Conservation (phyloP, 2,329 filamentous ascomycete species). For the Claviceps purpurea region DNA sequence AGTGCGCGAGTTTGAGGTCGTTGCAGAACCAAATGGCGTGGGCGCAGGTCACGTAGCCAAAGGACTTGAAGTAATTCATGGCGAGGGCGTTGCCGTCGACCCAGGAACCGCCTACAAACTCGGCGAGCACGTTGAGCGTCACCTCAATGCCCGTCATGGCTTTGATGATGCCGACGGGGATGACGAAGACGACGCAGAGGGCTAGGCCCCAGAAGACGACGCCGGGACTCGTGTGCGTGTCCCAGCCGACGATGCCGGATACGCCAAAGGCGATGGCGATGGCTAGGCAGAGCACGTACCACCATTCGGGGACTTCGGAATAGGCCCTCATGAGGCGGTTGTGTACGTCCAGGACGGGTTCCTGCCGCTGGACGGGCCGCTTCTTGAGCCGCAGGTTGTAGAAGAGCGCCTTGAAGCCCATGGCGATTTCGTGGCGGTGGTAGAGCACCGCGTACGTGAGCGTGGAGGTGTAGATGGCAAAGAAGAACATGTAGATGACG, state of each 20-base stretch:
- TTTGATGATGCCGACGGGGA: slow-evolving; percentile 39
- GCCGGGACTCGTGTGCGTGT: slow-evolving; percentile 36
- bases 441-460: slow-evolving; percentile 38
- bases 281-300: slow-evolving; percentile 32
- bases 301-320: slow-evolving; percentile 39
- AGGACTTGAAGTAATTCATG: slow-evolving; percentile 43
- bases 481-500: slow-evolving; percentile 42
- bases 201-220: slow-evolving; percentile 38
- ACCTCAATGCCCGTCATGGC: slow-evolving; percentile 40
- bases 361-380: slow-evolving; percentile 13
- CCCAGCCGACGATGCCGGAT: slow-evolving; percentile 32
- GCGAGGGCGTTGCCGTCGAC: slow-evolving; percentile 36
- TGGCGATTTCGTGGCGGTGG: slow-evolving; percentile 36
- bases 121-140: slow-evolving; percentile 38
- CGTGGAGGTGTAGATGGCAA: slow-evolving; percentile 38
- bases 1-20: slow-evolving; percentile 36
- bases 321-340: slow-evolving; percentile 35
- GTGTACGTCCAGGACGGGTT: slow-evolving; percentile 31
- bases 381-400: slow-evolving; percentile 31
- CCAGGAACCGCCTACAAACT: slow-evolving; percentile 38
- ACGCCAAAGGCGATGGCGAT: slow-evolving; percentile 32
- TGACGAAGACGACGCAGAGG: slow-evolving; percentile 35
- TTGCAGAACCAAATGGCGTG: slow-evolving; percentile 38
- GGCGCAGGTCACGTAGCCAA: slow-evolving; percentile 34
- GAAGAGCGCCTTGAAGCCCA: slow-evolving; percentile 34